Evolutionary conservation across 345 rosid genomes (phyloP), one percentile per base, ranked within the genome.

Genomic region (Gynandropsis gynandra): DNA sequence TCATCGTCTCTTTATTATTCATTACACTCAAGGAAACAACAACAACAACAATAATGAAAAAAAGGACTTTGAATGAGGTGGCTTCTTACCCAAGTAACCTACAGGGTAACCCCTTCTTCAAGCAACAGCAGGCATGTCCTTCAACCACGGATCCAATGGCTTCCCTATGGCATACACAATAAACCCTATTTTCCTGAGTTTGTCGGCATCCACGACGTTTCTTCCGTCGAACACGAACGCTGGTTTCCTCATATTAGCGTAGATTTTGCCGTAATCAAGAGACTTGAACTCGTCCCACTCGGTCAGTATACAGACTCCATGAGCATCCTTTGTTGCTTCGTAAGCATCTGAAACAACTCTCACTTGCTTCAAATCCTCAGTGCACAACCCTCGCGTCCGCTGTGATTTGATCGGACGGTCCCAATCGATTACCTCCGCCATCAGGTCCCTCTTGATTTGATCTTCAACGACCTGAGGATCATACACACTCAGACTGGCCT

Each of bases 391-490:
- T 37, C 41, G 8, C 41, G 3, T 37, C 4, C 0, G 74, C 13
- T 9, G 66, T 45, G 7, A 77, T 82, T 56, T n/a, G n/a, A n/a
- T n/a, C n/a, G n/a, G n/a, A n/a, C n/a, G n/a, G n/a, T n/a, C n/a
- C n/a, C n/a, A n/a, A n/a, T n/a, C n/a, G n/a, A n/a, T n/a, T n/a
- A n/a, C n/a, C n/a, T n/a, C n/a, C n/a, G 77, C 73, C 62, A 60
- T 45, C 4, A 82, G 78, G 9, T 77, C 90, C 51, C 83, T 63
- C 54, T 43, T 74, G 35, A 82, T 82, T 68, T 79, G 86, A 3
- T 79, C 85, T 42, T 71, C 79, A 0, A 73, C 65, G n/a, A 80
- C 90, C 66, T 75, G 85, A 1, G 86, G 86, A 21, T 82, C 86
- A 4, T 82, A 82, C 38, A 82, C 79, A 70, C 81, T 79, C 66